Conservation (phyloP, 495 filamentous ascomycete genomes). For the Bacidia gigantensis region DNA sequence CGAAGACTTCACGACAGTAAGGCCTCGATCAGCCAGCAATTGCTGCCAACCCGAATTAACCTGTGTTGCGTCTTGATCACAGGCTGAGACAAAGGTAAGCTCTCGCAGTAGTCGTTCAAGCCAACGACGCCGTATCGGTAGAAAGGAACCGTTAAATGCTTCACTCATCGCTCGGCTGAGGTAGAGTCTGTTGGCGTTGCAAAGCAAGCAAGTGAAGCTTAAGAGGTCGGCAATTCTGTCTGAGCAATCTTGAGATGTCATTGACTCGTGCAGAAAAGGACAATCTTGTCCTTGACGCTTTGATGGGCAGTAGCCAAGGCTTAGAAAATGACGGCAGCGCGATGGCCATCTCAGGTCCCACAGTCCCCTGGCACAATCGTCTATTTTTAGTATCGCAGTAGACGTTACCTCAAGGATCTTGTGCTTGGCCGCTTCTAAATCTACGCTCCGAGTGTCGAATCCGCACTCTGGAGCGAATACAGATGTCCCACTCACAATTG, state of each 20-base stretch:
- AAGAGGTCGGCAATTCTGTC: slow-evolving; percentile 9
- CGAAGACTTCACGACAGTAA: slow-evolving; percentile 6
- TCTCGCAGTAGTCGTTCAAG: slow-evolving; percentile 13
- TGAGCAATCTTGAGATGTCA: slow-evolving; percentile 1
- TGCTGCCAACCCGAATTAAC: slow-evolving; percentile 1
- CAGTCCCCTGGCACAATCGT: neutral
- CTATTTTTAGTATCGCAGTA: neutral
- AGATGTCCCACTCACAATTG: neutral
- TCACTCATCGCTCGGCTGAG: slow-evolving; percentile 2
- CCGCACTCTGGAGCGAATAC: neutral
- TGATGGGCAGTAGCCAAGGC: neutral
- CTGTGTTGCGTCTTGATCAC: slow-evolving; percentile 11
- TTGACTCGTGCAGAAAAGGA: neutral
- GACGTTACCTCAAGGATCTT: neutral
- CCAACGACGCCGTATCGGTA: slow-evolving; percentile 14
- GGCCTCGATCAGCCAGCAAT: neutral
- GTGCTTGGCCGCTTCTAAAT: neutral
- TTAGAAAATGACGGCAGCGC: neutral
- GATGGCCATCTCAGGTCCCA: neutral
- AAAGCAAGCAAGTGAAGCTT: slow-evolving; percentile 9
- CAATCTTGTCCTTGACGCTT: neutral
- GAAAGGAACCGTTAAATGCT: slow-evolving; percentile 5
- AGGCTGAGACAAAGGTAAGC: slow-evolving; percentile 13
- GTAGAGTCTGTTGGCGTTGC: slow-evolving; percentile 11
- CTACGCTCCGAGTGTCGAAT: neutral